Evolutionary conservation across 257 asterid species (phyloP), one percentile per base, ranked within the genome.

Genomic region (Gentiana dahurica): DNA sequence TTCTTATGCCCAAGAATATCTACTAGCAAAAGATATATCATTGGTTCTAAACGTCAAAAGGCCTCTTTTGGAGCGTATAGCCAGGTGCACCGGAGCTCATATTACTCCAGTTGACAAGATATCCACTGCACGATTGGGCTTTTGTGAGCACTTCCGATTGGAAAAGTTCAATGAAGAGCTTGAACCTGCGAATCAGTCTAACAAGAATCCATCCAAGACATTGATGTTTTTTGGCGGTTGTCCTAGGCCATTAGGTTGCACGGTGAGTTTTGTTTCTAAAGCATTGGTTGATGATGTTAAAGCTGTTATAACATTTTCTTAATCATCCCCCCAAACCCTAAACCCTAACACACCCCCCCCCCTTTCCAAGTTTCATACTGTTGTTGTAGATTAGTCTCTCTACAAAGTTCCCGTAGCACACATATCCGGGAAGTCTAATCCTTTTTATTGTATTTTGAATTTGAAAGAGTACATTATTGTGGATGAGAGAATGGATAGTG

Each of bases 211-310:
- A 43, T 70, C 77, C 33, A 88, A 86, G 73, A 92, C 98, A 4
- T 73, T 92, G 74, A 92, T 92, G 98, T 85, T 75, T 74, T 81
- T 92, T 52, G 95, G 84, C 71, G 98, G 98, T 46, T 92, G 98
- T 73, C 86, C 93, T 8, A 75, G 93, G 77, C 95, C 95, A 62
- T 69, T 92, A 69, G 95, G 97, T 58, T 88, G 98, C 94, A 92
- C 98, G 93, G 98, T 92, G 34, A 50, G 65, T 49, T 49, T 61
- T 48, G 24, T 24, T 24, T 41, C 1, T 5, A 41, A 41, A 41
- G 46, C 10, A 41, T 41, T 24, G 24, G 24, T 24, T 41, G 46
- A 5, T 41, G 46, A 41, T 5, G 46, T 41, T 7, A 41, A 41
- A 7, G 9, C 10, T 10, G 46, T 41, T 5, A 24, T 24, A 24